Percentiles rank a stretch among this genome's conserved stretches.
Evolutionary conservation across 768 basidiomycete species (phyloP).

Genomic region (Clitopilus hobsonii): DNA sequence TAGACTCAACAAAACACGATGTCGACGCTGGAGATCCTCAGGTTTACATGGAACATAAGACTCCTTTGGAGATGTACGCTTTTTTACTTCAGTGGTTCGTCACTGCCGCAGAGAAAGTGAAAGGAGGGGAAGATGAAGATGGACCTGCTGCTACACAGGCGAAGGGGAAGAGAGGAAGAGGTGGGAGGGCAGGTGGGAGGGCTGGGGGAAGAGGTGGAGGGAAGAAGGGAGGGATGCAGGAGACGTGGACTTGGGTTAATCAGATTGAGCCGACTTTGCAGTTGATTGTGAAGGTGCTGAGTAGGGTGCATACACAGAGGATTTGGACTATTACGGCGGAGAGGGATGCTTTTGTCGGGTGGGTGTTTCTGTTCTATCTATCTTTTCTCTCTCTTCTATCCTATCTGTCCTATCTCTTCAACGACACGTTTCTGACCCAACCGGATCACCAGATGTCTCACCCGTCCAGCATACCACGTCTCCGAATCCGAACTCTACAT

Average conservation of each 20-base stretch:
- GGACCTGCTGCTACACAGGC: slow-evolving; percentile 30
- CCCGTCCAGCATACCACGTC: slow-evolving; percentile 82
- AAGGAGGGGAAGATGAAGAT: slow-evolving; percentile 42
- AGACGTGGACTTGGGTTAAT: slow-evolving; percentile 72
- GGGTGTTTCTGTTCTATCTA: slow-evolving; percentile 19
- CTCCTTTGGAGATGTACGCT: slow-evolving; percentile 84
- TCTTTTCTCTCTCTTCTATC: background rate
- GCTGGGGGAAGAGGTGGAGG: background rate
- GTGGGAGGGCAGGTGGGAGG: slow-evolving; percentile 45
- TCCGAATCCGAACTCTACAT: slow-evolving; percentile 85
- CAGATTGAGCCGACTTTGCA: slow-evolving; percentile 69
- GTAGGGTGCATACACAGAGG: slow-evolving; percentile 54
- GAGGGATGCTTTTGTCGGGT: slow-evolving; percentile 83
- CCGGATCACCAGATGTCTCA: slow-evolving; percentile 62
- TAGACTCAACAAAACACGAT: slow-evolving; percentile 69
- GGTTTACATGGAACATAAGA: slow-evolving; percentile 56
- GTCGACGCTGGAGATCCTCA: slow-evolving; percentile 66
- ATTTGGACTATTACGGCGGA: slow-evolving; percentile 91
- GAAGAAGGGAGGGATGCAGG: slow-evolving; percentile 29
- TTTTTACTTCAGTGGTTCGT: slow-evolving; percentile 95
- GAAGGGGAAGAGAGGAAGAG: slow-evolving; percentile 53
- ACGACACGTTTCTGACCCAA: slow-evolving; percentile 6
- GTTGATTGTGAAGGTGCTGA: slow-evolving; percentile 69
- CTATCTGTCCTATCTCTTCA: too few relatives aligned
- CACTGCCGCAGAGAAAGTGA: slow-evolving; percentile 72